Evolutionary conservation across 495 filamentous ascomycete species (phyloP), one percentile per base, ranked within the genome.

Genomic region (Rhypophila decipiens): DNA sequence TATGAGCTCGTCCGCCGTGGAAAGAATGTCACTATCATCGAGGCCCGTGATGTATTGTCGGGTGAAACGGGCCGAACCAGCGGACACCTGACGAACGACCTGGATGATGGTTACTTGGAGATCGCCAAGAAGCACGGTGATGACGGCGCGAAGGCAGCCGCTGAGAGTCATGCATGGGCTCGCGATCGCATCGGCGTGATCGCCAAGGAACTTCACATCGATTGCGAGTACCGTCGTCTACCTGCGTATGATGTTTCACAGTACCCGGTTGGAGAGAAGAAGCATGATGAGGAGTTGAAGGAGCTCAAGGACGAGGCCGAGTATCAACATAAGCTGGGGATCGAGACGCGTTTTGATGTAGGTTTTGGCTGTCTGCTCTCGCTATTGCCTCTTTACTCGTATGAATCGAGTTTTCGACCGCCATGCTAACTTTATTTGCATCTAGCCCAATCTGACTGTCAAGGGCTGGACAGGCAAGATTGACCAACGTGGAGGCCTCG

Each of bases 151-250:
- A 64, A 58, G 50, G 46, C 64, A 4, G 77, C 76, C 0, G 76
- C 74, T 0, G 75, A 80, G 13, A 74, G 72, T 37, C 76, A 82
- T 46, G 59, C 65, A 17, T 83, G 73, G 66, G 79, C 76, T 0
- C 46, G 78, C 3, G 63, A 75, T 12, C 63, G 66, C 2, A 63
- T 82, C 1, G 75, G 70, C 0, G 65, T 78, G 40, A 69, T 80
- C 5, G 55, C 66, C 0, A 57, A 63, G 35, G 47, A 66, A 46
- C 59, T 81, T 22, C 63, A 65, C 5, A 69, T 82, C 20, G 75
- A 80, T 4, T 81, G 78, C 53, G 76, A 80, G 56, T 82, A 75
- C 50, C 66, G 78, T 1, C 43, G 50, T 20, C 37, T 82, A 17
- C 71, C 64, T 1, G 75, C 61, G 20, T 72, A 71, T 41, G 52